phyloP scores from a whole-genome alignment of 2,329 filamentous ascomycete genomes.

The Xylaria sp. region DNA sequence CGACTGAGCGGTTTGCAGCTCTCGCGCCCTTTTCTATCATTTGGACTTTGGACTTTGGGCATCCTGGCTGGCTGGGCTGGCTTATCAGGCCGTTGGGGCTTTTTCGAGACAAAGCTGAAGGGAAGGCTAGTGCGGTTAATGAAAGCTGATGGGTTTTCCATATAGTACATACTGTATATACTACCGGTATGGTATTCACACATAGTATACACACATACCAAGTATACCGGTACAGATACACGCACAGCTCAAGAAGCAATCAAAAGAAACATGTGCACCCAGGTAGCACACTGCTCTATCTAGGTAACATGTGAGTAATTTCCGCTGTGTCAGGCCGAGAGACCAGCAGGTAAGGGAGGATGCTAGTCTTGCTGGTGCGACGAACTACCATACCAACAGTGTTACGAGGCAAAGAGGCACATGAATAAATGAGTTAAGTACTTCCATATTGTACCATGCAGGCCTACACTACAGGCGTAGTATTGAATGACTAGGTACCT shows the following conservation, averaged over 20 bases:
- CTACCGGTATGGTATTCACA: too few species aligned
- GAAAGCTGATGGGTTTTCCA: not conserved
- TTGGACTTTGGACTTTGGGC: not conserved
- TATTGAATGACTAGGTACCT: not conserved
- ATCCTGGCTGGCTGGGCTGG: not conserved
- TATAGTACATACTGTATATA: too few species aligned
- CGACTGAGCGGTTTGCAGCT: not conserved
- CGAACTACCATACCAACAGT: not conserved
- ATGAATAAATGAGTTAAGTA: not conserved
- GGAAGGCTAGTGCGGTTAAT: not conserved
- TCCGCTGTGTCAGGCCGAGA: constrained; percentile 16
- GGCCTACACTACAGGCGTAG: too few species aligned
- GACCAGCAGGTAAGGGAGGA: constrained; percentile 18
- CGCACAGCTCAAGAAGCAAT: constrained; percentile 19
- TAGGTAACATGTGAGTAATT: constrained; percentile 9
- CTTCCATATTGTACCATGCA: not conserved
- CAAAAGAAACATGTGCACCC: constrained; percentile 20
- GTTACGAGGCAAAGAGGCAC: not conserved
- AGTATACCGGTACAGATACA: not conserved
- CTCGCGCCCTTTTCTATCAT: not conserved
- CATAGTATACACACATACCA: not conserved
- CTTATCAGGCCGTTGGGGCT: constrained; percentile 10
- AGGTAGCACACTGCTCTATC: not conserved
- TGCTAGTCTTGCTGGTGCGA: constrained; percentile 2
- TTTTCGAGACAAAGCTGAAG: constrained; percentile 5